A percentile compares a stretch with the other conserved stretches of the same genome.
Conservation (phyloP, 202 grass and related monocot species). For the Musa balbisiana region DNA sequence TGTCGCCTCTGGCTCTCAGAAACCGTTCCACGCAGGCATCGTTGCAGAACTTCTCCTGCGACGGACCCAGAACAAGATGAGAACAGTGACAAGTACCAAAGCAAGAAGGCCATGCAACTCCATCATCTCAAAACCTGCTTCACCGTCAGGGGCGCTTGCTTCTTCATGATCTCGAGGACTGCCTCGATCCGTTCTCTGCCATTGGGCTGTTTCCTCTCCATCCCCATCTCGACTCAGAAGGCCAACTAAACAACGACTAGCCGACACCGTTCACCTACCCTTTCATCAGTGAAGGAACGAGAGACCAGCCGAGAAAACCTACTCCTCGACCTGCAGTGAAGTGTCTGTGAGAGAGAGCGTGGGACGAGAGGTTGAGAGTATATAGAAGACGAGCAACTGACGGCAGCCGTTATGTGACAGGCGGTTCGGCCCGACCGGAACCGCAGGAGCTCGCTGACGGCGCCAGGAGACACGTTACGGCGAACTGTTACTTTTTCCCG, state of each 20-base stretch:
- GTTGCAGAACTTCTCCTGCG: constrained; percentile 85
- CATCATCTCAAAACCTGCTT: constrained; percentile 50
- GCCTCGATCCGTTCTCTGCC: constrained; percentile 70
- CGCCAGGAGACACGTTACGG: not conserved
- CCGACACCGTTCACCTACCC: not conserved
- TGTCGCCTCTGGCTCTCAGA: constrained; percentile 57
- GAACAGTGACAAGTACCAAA: not conserved
- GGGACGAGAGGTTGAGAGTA: not conserved
- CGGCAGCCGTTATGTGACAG: constrained; percentile 4
- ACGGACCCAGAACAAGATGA: not conserved
- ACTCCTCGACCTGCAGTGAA: not conserved
- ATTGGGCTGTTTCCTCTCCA: constrained; percentile 58
- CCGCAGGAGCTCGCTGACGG: not conserved
- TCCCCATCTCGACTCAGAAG: no score
- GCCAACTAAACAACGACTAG: no score
- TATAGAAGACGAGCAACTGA: not conserved
- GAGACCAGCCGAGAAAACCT: no score
- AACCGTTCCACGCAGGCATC: constrained; percentile 73
- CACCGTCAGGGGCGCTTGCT: constrained; percentile 68
- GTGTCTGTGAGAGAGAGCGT: not conserved
- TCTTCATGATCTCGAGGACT: constrained; percentile 64
- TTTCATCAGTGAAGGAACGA: no score
- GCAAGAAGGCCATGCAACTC: no score
- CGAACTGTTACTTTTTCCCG: not conserved
- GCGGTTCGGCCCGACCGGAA: not conserved